Conservation (phyloP, 108 stramenopile genomes). For the Nitzschia palea region DNA sequence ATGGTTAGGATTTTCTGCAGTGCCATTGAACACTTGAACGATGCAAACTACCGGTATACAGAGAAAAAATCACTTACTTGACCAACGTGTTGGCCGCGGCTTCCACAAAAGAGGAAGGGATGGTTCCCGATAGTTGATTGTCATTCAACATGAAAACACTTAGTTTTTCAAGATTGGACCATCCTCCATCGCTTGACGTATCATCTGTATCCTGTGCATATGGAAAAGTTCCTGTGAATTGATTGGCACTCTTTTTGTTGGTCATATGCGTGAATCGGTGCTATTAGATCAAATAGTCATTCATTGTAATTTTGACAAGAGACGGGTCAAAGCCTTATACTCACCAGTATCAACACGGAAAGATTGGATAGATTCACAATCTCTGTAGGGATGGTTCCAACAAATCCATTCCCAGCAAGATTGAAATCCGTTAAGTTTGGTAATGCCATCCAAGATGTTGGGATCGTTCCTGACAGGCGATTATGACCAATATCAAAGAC, state of each 20-base stretch:
- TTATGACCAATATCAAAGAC: slow-evolving; percentile 20
- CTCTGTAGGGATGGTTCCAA: slow-evolving; percentile 34
- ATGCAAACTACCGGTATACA: no score
- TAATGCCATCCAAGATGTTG: slow-evolving; percentile 8
- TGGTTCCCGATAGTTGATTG: slow-evolving; percentile 28
- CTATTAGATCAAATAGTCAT: no score
- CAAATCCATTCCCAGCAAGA: slow-evolving; percentile 30
- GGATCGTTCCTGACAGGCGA: slow-evolving; percentile 30
- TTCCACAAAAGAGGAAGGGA: slow-evolving; percentile 24
- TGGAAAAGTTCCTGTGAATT: slow-evolving; percentile 3
- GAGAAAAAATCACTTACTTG: neutral
- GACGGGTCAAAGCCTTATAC: no score
- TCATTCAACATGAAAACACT: neutral
- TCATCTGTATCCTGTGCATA: neutral
- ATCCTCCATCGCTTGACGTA: neutral
- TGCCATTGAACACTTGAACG: no score
- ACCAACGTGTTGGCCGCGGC: neutral
- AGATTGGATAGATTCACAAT: neutral
- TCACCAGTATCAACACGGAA: neutral
- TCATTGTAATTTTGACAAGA: no score
- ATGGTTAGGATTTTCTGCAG: no score
- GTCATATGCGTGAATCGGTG: no score
- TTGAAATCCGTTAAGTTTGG: neutral
- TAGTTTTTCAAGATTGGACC: slow-evolving; percentile 11
- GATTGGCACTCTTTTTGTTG: neutral